These are phyloP conservation scores for Leccinum incarnatum DNA, from an alignment of 768 basidiomycete genomes.

Conservation along the genomic window DNA sequence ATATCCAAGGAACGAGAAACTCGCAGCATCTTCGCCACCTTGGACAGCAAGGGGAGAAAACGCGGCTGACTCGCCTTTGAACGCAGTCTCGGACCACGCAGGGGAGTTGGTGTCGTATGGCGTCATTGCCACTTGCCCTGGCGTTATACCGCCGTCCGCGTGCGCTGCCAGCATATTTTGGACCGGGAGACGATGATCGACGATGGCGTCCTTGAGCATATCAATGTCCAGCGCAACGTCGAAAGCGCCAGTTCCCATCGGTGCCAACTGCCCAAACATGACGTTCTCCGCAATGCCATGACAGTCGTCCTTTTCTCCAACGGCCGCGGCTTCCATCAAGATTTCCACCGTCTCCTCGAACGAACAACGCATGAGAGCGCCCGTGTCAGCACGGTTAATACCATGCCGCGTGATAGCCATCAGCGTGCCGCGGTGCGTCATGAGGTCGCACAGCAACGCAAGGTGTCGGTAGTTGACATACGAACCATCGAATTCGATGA, in stretches of 20 bases:
- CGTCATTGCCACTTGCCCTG: conserved; percentile 91
- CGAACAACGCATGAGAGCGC: conserved; percentile 96
- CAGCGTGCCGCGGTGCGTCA: conserved; percentile 92
- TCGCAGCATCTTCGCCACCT: conserved; percentile 77
- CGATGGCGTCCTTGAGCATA: conserved; percentile 97
- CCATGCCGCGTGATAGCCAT: conserved; percentile 99
- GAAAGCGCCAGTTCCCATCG: conserved; percentile 97
- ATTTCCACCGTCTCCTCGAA: conserved; percentile 99
- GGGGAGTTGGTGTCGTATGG: conserved; percentile 94
- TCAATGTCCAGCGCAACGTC: conserved; percentile 96
- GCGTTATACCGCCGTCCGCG: conserved; percentile 86
- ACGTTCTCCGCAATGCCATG: conserved; percentile 99
- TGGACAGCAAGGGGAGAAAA: conserved; percentile 95
- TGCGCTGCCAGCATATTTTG: conserved; percentile 77
- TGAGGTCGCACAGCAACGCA: conserved; percentile 93
- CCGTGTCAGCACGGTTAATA: conserved; percentile 99
- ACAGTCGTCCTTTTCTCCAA: conserved; percentile 98
- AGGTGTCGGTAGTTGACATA: conserved; percentile 99
- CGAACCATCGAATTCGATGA: conserved; percentile 99
- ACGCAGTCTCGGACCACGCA: conserved; percentile 70
- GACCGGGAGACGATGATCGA: conserved; percentile 90
- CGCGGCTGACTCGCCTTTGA: conserved; percentile 82
- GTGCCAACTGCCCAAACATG: conserved; percentile 99
- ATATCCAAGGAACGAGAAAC: conserved; percentile 71
- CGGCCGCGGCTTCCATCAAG: conserved; percentile 96